Evolutionary conservation across 2,329 filamentous ascomycete genomes (phyloP).

Genomic region (Teratosphaeria epicoccoides): DNA sequence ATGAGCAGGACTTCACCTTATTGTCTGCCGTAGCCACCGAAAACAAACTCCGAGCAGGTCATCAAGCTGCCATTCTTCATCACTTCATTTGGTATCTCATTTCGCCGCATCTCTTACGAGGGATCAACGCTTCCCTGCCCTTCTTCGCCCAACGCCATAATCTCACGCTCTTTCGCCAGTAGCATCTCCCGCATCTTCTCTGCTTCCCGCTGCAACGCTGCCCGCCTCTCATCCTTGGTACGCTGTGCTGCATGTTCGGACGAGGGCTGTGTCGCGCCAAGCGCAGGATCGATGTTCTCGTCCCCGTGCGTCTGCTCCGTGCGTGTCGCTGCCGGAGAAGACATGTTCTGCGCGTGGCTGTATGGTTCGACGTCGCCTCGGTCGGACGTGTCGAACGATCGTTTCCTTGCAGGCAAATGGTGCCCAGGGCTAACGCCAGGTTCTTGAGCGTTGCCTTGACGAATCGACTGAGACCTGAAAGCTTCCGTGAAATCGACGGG

Average conservation of each 20-base stretch:
- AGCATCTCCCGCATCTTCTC: slow-evolving; percentile 66
- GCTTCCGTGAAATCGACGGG: slow-evolving; percentile 29
- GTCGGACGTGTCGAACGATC: slow-evolving; percentile 49
- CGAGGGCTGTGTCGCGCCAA: slow-evolving; percentile 24
- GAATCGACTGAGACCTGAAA: slow-evolving; percentile 10
- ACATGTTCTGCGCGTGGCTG: slow-evolving; percentile 13
- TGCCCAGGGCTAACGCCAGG: not conserved
- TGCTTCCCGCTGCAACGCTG: slow-evolving; percentile 59
- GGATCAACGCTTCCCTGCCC: slow-evolving; percentile 1
- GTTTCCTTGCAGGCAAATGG: slow-evolving; percentile 40
- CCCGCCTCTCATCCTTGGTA: slow-evolving; percentile 51
- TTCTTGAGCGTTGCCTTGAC: not conserved
- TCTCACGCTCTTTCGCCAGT: slow-evolving; percentile 61
- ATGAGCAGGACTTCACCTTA: not conserved
- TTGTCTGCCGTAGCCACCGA: not conserved
- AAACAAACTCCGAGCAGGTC: not conserved
- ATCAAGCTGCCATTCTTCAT: not conserved
- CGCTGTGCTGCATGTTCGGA: slow-evolving; percentile 15
- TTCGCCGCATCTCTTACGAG: too few relatives aligned
- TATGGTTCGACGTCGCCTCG: slow-evolving; percentile 8
- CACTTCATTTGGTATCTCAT: not conserved
- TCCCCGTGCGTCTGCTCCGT: slow-evolving; percentile 4
- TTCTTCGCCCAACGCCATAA: slow-evolving; percentile 37
- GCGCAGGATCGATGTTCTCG: slow-evolving; percentile 25
- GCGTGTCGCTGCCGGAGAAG: slow-evolving; percentile 2